These are phyloP conservation scores for Brassica rapa DNA, from an alignment of 345 rosid genomes.

Conservation along the genomic window DNA sequence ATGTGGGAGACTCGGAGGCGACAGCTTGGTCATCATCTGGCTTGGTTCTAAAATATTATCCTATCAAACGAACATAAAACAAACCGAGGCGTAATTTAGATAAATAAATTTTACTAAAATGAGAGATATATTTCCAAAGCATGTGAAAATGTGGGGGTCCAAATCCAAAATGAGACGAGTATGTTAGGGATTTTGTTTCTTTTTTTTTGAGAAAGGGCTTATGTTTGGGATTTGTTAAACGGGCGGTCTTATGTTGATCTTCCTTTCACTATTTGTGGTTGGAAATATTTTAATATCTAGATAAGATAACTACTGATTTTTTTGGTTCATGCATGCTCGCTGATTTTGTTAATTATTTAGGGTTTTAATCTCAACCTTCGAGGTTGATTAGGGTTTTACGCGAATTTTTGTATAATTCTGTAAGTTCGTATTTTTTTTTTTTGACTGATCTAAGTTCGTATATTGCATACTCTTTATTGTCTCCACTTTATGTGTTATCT, in stretches of 20 bases:
- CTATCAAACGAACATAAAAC: not conserved
- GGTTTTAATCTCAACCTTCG: slow-evolving; percentile 11
- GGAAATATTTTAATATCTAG: slow-evolving; percentile 16
- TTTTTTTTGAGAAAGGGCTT: not conserved
- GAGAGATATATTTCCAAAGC: slow-evolving; percentile 6
- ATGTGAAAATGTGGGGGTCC: slow-evolving; percentile 30
- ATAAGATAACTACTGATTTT: not conserved
- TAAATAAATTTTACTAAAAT: not conserved
- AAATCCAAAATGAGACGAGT: not conserved
- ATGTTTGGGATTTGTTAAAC: slow-evolving; percentile 22
- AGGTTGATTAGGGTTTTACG: slow-evolving; percentile 33
- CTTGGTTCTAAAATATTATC: slow-evolving; percentile 15
- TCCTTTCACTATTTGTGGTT: slow-evolving; percentile 12
- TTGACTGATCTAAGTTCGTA: not conserved
- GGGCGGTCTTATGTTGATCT: not conserved
- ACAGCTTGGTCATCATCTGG: slow-evolving; percentile 27
- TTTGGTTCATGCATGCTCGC: slow-evolving; percentile 18
- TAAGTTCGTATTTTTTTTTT: not conserved
- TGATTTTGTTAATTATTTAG: slow-evolving; percentile 2
- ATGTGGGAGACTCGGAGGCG: slow-evolving; percentile 32
- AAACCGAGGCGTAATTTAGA: slow-evolving; percentile 16
- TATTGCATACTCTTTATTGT: slow-evolving; percentile 22
- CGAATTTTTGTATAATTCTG: slow-evolving; percentile 1
- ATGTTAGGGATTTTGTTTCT: slow-evolving; percentile 21
- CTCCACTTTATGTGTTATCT: slow-evolving; percentile 38